Conservation (phyloP, 2,329 filamentous ascomycete genomes). For the Tolypocladium cylindrosporum region DNA sequence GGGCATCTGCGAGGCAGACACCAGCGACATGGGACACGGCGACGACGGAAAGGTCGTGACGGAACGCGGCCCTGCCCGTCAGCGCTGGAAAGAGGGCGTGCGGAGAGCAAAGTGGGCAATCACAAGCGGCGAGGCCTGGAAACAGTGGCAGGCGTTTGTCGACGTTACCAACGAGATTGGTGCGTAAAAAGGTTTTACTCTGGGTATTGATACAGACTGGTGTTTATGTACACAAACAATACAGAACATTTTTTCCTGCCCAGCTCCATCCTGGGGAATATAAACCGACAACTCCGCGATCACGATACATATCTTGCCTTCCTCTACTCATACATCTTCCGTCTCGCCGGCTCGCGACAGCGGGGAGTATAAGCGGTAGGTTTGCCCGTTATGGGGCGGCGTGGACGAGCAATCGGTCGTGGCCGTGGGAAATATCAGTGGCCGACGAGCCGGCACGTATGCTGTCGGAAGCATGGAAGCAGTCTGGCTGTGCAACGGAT, state of each 20-base stretch:
- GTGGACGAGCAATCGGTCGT: background rate
- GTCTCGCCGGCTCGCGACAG: background rate
- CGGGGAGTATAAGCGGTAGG: background rate
- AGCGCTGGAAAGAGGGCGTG: conserved; percentile 92
- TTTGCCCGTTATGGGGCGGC: background rate
- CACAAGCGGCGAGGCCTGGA: conserved; percentile 75
- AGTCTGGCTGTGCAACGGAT: background rate
- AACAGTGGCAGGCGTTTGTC: conserved; percentile 74
- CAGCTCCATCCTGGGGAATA: background rate
- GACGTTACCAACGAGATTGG: conserved; percentile 59
- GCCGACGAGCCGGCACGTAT: background rate
- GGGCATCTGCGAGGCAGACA: conserved; percentile 77
- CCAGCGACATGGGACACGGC: conserved; percentile 66
- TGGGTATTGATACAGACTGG: background rate
- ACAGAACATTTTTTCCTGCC: background rate
- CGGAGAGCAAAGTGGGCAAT: conserved; percentile 81
- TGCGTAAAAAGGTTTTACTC: conserved; percentile 5
- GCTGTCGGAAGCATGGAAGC: background rate
- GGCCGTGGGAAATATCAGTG: background rate
- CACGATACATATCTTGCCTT: background rate
- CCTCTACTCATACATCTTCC: background rate
- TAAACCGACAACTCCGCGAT: background rate
- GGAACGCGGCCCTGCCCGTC: conserved; percentile 75
- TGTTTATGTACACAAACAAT: background rate
- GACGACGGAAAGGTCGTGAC: conserved; percentile 73